Percentiles rank a stretch among this genome's conserved stretches.
These are phyloP conservation scores for Xerocomus brunneocitrinus DNA, from an alignment of 768 basidiomycete genomes.

Conservation along the genomic window DNA sequence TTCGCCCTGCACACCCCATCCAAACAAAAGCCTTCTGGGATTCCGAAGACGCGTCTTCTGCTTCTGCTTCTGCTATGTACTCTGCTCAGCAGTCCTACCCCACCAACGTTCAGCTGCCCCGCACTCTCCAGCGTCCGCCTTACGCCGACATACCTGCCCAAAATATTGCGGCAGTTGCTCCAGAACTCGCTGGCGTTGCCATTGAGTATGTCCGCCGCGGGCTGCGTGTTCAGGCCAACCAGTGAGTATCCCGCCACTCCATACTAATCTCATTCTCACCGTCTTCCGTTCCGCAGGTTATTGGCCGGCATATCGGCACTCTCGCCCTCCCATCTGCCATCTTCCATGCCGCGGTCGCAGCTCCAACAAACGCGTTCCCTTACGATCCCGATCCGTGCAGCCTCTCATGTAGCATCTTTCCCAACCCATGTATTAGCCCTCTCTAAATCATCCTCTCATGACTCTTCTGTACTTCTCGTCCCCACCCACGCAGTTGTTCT, in stretches of 20 bases:
- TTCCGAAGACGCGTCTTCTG: constrained; percentile 26
- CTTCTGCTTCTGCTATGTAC: constrained; percentile 24
- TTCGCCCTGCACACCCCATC: constrained; percentile 33
- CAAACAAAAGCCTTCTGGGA: constrained; percentile 36
- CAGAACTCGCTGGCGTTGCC: constrained; percentile 48
- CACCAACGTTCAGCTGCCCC: constrained; percentile 60
- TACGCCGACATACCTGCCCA: constrained; percentile 55
- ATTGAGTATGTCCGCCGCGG: constrained; percentile 58
- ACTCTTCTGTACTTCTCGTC: constrained; percentile 43
- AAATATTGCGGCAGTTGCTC: constrained; percentile 50
- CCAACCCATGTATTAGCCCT: constrained; percentile 57
- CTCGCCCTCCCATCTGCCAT: constrained; percentile 42
- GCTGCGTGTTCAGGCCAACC: constrained; percentile 42
- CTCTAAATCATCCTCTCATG: constrained; percentile 25
- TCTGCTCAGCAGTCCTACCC: constrained; percentile 27
- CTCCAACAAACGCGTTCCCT: constrained; percentile 30
- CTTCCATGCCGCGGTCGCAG: constrained; percentile 27
- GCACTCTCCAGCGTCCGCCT: constrained; percentile 59
- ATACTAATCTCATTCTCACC: constrained; percentile 11
- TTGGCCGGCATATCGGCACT: constrained; percentile 43
- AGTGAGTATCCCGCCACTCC: constrained; percentile 31
- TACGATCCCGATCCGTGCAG: constrained; percentile 30
- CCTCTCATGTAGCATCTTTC: constrained; percentile 19
- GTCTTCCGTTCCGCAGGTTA: constrained; percentile 36
- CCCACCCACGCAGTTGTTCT: constrained; percentile 70